Base-by-base conservation (phyloP, 805 yeast genomes). In the Saturnispora ahearnii region DNA sequence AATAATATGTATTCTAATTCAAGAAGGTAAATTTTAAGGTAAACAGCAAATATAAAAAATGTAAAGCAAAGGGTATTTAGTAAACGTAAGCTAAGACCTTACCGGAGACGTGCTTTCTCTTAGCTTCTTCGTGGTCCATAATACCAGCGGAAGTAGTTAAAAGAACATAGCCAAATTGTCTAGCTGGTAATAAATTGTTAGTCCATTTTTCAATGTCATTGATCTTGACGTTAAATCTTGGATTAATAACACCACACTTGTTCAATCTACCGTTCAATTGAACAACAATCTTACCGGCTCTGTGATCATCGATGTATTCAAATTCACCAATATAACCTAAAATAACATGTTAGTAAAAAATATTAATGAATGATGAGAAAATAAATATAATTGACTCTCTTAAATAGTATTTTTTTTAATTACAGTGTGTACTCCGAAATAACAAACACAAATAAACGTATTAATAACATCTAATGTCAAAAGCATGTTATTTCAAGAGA, bases 61-160 rank as follows among this genome's bases (percentile, higher is more conserved):
- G 6, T 13, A 40, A 3, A 21, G 11, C 22, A 38, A 44, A 8
- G 42, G 43, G 43, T 45, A 42, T 47, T 55, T 86, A 90, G 86
- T 90, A 90, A 62, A 90, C 96, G 81, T 87, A 90, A 72, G 97
- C 98, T 71, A 90, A 85, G 76, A 90, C 86, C 84, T 90, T 90
- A 76, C 98, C 98, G 65, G 96, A 88, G 66, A 90, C 97, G 80
- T 90, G 97, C 87, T 90, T 91, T 84, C 97, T 86, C 84, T 96
- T 87, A 70, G 98, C 98, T 81, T 90, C 97, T 82, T 91, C 97
- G 81, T 90, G 98, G 83, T 91, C 97, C 96, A 90, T 89, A 69
- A 90, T 90, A 79, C 98, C 98, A 67, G 97, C 96, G 67, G 97
- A 91, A 66, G 98, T 90, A 77, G 98, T 91, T 73, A 90, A 82